Conservation (phyloP, 2,329 filamentous ascomycete species). For the Teratosphaeria pseudoeucalypti region DNA sequence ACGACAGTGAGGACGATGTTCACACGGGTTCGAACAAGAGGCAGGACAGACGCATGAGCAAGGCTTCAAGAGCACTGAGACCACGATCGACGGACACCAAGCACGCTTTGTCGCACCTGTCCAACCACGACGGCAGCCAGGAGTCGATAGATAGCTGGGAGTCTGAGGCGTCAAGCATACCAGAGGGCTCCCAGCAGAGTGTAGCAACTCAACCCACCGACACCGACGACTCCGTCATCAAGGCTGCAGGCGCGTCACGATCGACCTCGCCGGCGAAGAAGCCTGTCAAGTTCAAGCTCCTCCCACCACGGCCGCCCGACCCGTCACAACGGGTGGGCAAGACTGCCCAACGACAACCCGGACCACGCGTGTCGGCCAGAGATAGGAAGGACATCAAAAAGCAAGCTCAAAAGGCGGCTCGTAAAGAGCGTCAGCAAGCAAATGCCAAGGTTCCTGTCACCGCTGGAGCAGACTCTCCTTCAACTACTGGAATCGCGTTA, state of each 20-base stretch:
- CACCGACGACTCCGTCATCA: constrained; percentile 6
- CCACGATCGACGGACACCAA: constrained; percentile 16
- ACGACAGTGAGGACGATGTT: constrained; percentile 41
- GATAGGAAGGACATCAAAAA: constrained; percentile 31
- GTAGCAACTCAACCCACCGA: constrained; percentile 11
- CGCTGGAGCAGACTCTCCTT: constrained; percentile 9
- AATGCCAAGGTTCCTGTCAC: constrained; percentile 7
- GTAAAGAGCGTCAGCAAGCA: constrained; percentile 28
- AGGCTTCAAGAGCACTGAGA: constrained; percentile 30
- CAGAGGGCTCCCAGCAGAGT: constrained; percentile 17
- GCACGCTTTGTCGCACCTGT: constrained; percentile 22
- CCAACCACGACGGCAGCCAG: constrained; percentile 23
- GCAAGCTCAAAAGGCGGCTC: constrained; percentile 32
- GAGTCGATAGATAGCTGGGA: constrained; percentile 25
- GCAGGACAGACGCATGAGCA: constrained; percentile 36
- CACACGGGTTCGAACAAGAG: constrained; percentile 43
- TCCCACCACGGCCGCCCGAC: constrained; percentile 22
- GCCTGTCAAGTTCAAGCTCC: constrained; percentile 25
- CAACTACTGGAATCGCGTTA: constrained; percentile 18
- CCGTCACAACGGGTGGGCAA: constrained; percentile 12
- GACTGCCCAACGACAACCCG: constrained; percentile 24
- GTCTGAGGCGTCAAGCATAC: constrained; percentile 22
- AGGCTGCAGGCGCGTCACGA: constrained; percentile 1
- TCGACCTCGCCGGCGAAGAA: constrained; percentile 7
- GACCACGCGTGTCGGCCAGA: constrained; percentile 26